phyloP scores from a whole-genome alignment of 768 basidiomycete species.

The Arthromyces matolae region DNA sequence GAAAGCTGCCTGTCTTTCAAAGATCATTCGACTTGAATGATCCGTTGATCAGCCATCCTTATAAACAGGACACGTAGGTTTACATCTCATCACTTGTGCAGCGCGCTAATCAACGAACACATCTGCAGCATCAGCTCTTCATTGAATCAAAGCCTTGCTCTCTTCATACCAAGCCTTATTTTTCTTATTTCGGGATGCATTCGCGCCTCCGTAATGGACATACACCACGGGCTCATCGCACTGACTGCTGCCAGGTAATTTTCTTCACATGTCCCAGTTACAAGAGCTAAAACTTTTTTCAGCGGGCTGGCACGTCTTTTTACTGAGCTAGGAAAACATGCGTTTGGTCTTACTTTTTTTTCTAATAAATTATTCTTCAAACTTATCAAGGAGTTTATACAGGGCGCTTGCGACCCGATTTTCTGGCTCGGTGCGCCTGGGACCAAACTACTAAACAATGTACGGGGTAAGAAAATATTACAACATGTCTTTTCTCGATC shows the following conservation, averaged over 20 bases:
- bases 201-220: conserved; percentile 43
- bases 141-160: conserved; percentile 44
- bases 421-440: conserved; percentile 64
- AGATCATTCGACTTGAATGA: conserved; percentile 49
- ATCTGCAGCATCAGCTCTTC: conserved; percentile 42
- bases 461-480: conserved; percentile 44
- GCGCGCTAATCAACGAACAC: not conserved
- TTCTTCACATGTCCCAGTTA: conserved; percentile 2
- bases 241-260: conserved; percentile 39
- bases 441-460: conserved; percentile 43
- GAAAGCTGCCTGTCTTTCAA: conserved; percentile 40
- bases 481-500: not conserved
- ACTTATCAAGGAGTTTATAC: no score
- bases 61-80: conserved; percentile 47
- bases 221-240: conserved; percentile 59
- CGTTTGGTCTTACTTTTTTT: conserved; percentile 41
- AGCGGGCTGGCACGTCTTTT: conserved; percentile 44
- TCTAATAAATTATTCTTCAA: not conserved
- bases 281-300: not conserved
- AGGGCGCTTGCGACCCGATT: conserved; percentile 64
- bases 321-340: conserved; percentile 52
- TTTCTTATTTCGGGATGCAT: conserved; percentile 34
- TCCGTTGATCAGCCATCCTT: conserved; percentile 48
- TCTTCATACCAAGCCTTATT: conserved; percentile 42
- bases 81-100: not conserved